Evolutionary conservation across 2,329 filamentous ascomycete genomes (phyloP).

Genomic region (Beauveria bassiana): DNA sequence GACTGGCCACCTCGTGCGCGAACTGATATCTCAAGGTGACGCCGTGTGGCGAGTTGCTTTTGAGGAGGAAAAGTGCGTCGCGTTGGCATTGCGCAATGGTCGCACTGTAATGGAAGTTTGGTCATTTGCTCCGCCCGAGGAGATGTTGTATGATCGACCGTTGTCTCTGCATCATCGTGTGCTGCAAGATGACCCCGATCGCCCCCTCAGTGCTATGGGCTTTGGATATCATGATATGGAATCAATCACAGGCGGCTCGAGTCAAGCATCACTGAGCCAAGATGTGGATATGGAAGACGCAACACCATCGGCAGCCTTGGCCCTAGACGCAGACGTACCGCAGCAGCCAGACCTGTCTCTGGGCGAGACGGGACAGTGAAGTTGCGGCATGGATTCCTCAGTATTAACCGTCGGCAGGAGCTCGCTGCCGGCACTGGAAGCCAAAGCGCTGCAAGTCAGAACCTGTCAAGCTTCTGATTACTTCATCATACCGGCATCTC

Average conservation of each 20-base stretch:
- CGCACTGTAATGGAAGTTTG: conserved; percentile 98
- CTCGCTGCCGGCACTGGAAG: conserved; percentile 15
- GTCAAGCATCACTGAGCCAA: conserved; percentile 29
- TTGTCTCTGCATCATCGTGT: conserved; percentile 41
- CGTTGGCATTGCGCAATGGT: conserved; percentile 76
- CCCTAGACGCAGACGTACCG: conserved; percentile 24
- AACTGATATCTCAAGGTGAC: conserved; percentile 84
- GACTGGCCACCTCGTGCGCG: conserved; percentile 81
- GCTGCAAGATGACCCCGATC: conserved; percentile 36
- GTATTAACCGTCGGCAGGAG: neutral
- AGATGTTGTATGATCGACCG: conserved; percentile 47
- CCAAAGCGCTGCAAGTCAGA: neutral
- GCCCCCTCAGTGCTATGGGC: conserved; percentile 45
- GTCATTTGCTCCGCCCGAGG: conserved; percentile 86
- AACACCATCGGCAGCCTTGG: conserved; percentile 46
- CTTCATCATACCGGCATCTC: neutral
- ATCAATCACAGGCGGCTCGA: conserved; percentile 21
- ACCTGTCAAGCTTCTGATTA: conserved; percentile 22
- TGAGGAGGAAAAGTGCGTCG: conserved; percentile 96
- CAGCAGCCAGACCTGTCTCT: neutral
- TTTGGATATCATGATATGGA: conserved; percentile 33
- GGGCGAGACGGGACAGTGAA: neutral
- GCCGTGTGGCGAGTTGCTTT: conserved; percentile 98
- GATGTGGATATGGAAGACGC: conserved; percentile 52
- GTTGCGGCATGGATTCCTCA: neutral